Evolutionary conservation across 345 rosid genomes (phyloP), one percentile per base, ranked within the genome.

Genomic region (Arabidopsis arenosa): DNA sequence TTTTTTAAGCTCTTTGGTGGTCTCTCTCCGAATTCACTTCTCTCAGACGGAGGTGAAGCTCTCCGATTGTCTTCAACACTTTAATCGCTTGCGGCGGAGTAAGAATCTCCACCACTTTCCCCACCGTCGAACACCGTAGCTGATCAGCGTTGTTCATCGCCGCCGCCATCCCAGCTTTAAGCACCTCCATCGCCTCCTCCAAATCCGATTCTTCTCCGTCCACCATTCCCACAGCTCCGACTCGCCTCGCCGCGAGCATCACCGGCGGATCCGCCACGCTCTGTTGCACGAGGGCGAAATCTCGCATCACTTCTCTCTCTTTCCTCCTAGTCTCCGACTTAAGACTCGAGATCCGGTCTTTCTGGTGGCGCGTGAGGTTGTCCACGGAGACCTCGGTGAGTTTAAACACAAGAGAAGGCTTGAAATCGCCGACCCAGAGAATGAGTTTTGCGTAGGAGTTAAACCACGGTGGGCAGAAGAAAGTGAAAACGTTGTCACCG

Each of bases 191-290:
- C 44, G 80, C 76, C 1, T 64, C 76, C 28, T 77, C 80, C 72
- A 70, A 9, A 70, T 70, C 61, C 3, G 72, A 56, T 6, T 56
- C 80, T 23, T 64, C 62, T 3, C 76, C 80, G 21, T 77, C 70
- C 7, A 77, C 76, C 75, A 77, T 45, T 13, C 80, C 80, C 66
- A n/a, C 49, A 7, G 1, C 80, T 1, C 80, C 80, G 1, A 77
- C 76, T 0, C 80, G 32, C 43, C 80, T 77, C 61, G 76, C 75
- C 75, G 80, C 75, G 0, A 45, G 40, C 80, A 77, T 70, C 66
- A 77, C 80, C 53, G 80, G 80, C 1, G 75, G 75, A 70, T 77
- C 80, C 71, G 80, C 80, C 36, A 76, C 80, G 41, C 80, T 76
- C 44, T 76, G 80, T 43, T 76, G 80, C 53, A 70, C 80, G 9